Base-by-base conservation (phyloP, 495 filamentous ascomycete genomes). In the Amphirosellinia nigrospora region DNA sequence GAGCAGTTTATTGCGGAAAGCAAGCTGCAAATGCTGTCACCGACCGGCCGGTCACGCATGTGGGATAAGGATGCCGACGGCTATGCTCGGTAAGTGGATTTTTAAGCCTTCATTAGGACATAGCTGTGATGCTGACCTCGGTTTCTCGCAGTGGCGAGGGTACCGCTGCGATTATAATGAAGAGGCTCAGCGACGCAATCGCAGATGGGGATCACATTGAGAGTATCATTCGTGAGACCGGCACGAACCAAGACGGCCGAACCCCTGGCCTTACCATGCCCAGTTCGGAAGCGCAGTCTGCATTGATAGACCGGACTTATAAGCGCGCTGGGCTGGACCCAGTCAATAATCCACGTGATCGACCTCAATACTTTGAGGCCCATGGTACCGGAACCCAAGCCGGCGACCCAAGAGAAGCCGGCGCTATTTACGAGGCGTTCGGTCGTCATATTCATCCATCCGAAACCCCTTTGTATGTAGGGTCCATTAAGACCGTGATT, bases 11-110 rank as follows among this genome's bases (percentile, higher is more conserved):
- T 80, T 1, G 71, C 76, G 52, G 69, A 68, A 34, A 67, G 41
- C 13, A 71, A 71, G 4, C 34, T 65, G 21, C 7, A 65, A 8
- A 65, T 65, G 63, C 32, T 65, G 4, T 78, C 75, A 21, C 75
- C 74, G 19, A 78, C 76, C 50, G 80, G 80, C 19, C 76, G 74
- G 26, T 75, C 72, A 0, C 78, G 74, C 36, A 76, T 80, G 28
- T 81, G 80, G 62, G 88, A 90, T 68, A 75, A 79, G 0, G 60
- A 70, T 0, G 91, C 89, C 0, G 81, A 90, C 73, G 91, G 91
- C 0, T 93, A 89, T 75, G 90, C 34, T 0, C 85, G 91, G 46
- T 50, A 50, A n/a, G 46, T 50, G 46, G 13, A 50, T 21, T 21
- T 50, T 50, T 26, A 50, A 7, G n/a, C 46, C 46, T 26, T 26